Conservation (phyloP, 176 grass and related monocot genomes). For the Hyparrhenia diplandra region DNA sequence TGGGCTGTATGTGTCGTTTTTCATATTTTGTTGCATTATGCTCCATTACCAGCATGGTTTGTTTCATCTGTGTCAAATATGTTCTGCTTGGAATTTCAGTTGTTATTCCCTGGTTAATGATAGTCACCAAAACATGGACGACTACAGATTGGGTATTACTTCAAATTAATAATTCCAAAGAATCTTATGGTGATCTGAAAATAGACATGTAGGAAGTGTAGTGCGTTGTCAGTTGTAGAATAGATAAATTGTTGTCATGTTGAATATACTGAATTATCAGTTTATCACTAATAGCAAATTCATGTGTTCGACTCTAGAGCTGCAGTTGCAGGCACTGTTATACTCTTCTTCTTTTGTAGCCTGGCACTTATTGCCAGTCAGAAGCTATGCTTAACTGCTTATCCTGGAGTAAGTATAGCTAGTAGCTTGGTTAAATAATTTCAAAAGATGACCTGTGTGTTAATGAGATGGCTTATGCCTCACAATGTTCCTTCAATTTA, state of each 20-base stretch:
- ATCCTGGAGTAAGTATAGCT: background rate
- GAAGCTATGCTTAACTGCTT: background rate
- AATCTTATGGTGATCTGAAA: background rate
- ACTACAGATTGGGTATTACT: background rate
- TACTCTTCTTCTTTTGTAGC: background rate
- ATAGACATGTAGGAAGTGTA: background rate
- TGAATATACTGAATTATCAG: background rate
- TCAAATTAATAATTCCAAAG: slow-evolving; percentile 5
- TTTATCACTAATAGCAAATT: background rate
- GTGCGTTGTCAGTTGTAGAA: background rate
- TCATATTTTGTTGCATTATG: background rate
- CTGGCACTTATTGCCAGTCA: background rate
- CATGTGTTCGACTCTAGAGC: background rate
- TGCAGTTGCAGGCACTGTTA: background rate
- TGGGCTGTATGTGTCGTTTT: background rate
- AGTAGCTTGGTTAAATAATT: background rate
- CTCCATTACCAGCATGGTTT: background rate
- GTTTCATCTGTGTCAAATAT: background rate
- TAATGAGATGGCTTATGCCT: background rate
- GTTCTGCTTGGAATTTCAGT: background rate
- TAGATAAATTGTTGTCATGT: background rate
- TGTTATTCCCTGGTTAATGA: background rate
- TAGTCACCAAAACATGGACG: background rate
- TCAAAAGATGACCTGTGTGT: background rate
- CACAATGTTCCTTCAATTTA: background rate